A percentile compares a stretch with the other conserved stretches of the same genome.
phyloP scores from a whole-genome alignment of 164 flowering plant species.

The Kingdonia uniflora region DNA sequence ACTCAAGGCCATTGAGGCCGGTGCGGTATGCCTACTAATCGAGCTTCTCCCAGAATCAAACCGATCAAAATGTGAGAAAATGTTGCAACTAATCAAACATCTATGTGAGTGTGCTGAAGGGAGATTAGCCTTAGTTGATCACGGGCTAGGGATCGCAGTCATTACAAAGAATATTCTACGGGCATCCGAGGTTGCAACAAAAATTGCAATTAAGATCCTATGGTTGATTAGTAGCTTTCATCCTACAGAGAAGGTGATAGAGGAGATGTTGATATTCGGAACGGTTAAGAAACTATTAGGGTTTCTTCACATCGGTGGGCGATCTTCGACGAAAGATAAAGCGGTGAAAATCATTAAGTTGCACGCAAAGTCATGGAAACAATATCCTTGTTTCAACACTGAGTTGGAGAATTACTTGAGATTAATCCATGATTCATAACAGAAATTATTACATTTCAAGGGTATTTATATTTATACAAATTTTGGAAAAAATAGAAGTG shows the following conservation, averaged over 20 bases:
- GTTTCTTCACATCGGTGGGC: slow-evolving; percentile 33
- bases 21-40: slow-evolving; percentile 42
- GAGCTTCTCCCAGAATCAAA: slow-evolving; percentile 53
- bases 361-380: slow-evolving; percentile 47
- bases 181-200: slow-evolving; percentile 35
- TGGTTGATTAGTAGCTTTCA: slow-evolving; percentile 31
- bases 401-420: slow-evolving; percentile 41
- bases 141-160: slow-evolving; percentile 41
- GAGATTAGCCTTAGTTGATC: slow-evolving; percentile 49
- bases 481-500: no score
- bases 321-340: slow-evolving; percentile 35
- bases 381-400: slow-evolving; percentile 45
- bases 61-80: slow-evolving; percentile 41
- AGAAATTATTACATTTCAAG: neutral
- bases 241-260: slow-evolving; percentile 38
- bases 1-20: slow-evolving; percentile 50
- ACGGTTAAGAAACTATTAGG: slow-evolving; percentile 46
- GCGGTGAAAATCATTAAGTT: slow-evolving; percentile 43
- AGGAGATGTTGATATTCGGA: slow-evolving; percentile 56
- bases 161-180: slow-evolving; percentile 40
- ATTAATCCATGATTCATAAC: slow-evolving; percentile 14
- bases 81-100: slow-evolving; percentile 36
- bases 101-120: slow-evolving; percentile 63
- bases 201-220: slow-evolving; percentile 46
- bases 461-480: no score